Evolutionary conservation across 768 basidiomycete species (phyloP).

Genomic region (Dentipellis fragilis): DNA sequence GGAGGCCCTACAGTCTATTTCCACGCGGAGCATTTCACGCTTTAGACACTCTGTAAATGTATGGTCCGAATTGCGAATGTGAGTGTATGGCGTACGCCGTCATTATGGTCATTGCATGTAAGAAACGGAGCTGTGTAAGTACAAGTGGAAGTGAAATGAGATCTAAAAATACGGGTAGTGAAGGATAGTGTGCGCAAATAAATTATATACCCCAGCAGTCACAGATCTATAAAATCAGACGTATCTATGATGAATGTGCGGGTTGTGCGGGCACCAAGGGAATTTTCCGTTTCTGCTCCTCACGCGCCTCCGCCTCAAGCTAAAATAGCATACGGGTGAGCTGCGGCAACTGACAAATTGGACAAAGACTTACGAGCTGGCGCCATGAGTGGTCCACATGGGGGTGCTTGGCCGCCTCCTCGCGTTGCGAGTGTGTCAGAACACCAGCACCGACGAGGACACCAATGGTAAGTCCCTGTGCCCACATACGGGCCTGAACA

Average conservation of each 20-base stretch:
- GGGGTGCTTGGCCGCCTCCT: constrained; percentile 1
- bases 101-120: neutral
- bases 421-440: constrained; percentile 31
- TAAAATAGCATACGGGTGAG: neutral
- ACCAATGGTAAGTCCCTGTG: constrained; percentile 73
- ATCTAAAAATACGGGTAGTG: neutral
- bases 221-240: neutral
- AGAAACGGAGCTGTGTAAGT: neutral
- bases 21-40: constrained; percentile 12
- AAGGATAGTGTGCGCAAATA: neutral
- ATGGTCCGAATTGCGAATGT: too few relatives aligned
- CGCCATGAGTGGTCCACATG: constrained; percentile 13
- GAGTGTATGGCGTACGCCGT: too few relatives aligned
- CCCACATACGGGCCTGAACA: constrained; percentile 86
- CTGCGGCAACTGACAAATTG: too few relatives aligned
- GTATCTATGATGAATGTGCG: neutral
- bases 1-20: constrained; percentile 11
- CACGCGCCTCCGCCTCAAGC: constrained; percentile 12
- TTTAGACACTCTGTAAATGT: neutral
- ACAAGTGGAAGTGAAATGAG: neutral
- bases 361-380: constrained; percentile 5
- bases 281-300: constrained; percentile 10
- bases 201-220: neutral
- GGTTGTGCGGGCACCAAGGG: neutral
- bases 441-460: constrained; percentile 61